Evolutionary conservation across 495 filamentous ascomycete species (phyloP).

Genomic region (Penicillium pulvis): DNA sequence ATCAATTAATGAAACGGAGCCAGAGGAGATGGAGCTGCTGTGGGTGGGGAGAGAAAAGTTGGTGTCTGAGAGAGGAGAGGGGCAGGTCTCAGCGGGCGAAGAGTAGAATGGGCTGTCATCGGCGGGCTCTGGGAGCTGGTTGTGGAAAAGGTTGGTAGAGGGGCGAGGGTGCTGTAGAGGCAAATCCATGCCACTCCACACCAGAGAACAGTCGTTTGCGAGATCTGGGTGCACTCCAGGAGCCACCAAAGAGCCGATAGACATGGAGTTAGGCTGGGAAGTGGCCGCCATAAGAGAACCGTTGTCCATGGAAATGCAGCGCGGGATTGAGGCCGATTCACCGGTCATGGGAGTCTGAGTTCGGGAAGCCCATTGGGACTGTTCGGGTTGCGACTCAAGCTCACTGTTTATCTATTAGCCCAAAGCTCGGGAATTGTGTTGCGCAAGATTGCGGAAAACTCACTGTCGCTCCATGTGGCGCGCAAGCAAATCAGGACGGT

Average conservation of each 20-base stretch:
- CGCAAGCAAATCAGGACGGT: slow-evolving; percentile 73
- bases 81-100: slow-evolving; percentile 45
- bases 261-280: slow-evolving; percentile 43
- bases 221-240: slow-evolving; percentile 46
- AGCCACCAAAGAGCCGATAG: slow-evolving; percentile 47
- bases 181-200: slow-evolving; percentile 44
- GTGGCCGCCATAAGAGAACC: slow-evolving; percentile 31
- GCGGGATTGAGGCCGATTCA: slow-evolving; percentile 32
- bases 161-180: slow-evolving; percentile 36
- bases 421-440: not conserved
- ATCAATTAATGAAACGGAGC: slow-evolving; percentile 37
- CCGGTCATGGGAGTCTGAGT: slow-evolving; percentile 22
- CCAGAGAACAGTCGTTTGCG: slow-evolving; percentile 36
- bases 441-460: slow-evolving; percentile 32
- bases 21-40: slow-evolving; percentile 42
- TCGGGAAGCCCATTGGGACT: slow-evolving; percentile 39
- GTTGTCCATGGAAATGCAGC: slow-evolving; percentile 31
- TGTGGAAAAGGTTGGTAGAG: slow-evolving; percentile 33
- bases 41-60: slow-evolving; percentile 41
- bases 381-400: slow-evolving; percentile 36
- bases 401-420: slow-evolving; percentile 31
- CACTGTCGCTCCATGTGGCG: slow-evolving; percentile 86
- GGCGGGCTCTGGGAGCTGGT: slow-evolving; percentile 39
- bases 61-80: slow-evolving; percentile 45
- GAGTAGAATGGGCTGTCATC: slow-evolving; percentile 49